These are phyloP conservation scores for Pyrenula massariospora DNA, from an alignment of 495 filamentous ascomycete species.

Conservation along the genomic window DNA sequence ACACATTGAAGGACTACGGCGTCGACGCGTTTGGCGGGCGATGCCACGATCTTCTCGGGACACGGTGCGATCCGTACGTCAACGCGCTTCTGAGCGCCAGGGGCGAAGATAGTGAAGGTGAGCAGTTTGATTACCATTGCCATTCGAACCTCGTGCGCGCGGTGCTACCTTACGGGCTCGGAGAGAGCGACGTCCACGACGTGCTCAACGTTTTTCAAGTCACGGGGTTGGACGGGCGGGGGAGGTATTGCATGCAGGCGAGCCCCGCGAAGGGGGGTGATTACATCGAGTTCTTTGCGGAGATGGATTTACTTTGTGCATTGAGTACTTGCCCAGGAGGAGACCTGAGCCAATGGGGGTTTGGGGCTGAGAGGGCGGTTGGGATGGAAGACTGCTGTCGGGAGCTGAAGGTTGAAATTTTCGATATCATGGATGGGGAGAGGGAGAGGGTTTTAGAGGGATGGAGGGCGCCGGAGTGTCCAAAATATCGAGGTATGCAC, in stretches of 20 bases:
- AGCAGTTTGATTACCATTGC: conserved; percentile 61
- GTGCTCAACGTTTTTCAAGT: conserved; percentile 77
- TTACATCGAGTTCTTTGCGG: conserved; percentile 67
- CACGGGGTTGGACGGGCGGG: conserved; percentile 58
- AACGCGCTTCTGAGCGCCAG: conserved; percentile 58
- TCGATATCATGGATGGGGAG: conserved; percentile 36
- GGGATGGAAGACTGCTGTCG: conserved; percentile 55
- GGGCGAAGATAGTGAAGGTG: too few relatives aligned
- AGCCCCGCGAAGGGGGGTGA: conserved; percentile 55
- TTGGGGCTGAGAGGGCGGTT: conserved; percentile 50
- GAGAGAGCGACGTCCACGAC: conserved; percentile 67
- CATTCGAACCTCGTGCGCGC: conserved; percentile 70
- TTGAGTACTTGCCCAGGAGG: conserved; percentile 51
- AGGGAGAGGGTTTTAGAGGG: conserved; percentile 27
- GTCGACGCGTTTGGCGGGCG: conserved; percentile 39
- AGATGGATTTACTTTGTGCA: conserved; percentile 63
- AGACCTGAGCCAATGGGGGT: conserved; percentile 67
- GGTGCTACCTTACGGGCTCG: conserved; percentile 52
- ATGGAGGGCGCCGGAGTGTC: conserved; percentile 47
- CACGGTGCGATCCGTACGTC: conserved; percentile 66
- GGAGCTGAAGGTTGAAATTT: conserved; percentile 46
- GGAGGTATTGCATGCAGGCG: conserved; percentile 67
- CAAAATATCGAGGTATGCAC: conserved; percentile 55
- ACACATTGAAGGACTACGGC: conserved; percentile 46
- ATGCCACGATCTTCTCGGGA: conserved; percentile 66